Conservation (phyloP, 139 green algal species). For the Coelastrella sp. region DNA sequence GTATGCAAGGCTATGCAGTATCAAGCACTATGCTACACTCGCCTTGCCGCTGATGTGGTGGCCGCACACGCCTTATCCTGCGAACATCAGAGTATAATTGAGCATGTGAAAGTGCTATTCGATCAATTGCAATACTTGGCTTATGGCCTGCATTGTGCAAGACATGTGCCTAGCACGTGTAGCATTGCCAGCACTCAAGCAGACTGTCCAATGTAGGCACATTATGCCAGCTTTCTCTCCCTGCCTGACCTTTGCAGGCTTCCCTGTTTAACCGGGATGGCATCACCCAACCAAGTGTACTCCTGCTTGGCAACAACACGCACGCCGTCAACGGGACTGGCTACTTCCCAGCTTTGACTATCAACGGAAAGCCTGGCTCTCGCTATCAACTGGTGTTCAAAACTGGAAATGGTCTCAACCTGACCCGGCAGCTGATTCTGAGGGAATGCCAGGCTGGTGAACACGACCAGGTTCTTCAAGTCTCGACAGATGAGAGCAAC, state of each 20-base stretch:
- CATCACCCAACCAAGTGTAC: not conserved
- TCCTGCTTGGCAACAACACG: conserved; percentile 9
- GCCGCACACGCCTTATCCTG: no score
- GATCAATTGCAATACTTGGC: no score
- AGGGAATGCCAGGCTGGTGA: conserved; percentile 11
- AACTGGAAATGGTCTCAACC: not conserved
- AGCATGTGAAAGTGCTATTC: no score
- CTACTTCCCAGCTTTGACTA: not conserved
- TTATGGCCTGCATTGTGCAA: no score
- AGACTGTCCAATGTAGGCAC: not conserved
- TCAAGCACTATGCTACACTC: no score
- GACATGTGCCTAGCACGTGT: no score
- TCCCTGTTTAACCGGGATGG: not conserved
- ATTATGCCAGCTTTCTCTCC: no score
- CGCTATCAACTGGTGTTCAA: conserved; percentile 8
- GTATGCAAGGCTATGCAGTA: no score
- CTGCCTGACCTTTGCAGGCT: conserved; percentile 2
- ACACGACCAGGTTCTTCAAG: not conserved
- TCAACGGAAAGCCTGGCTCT: not conserved
- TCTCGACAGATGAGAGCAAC: not conserved
- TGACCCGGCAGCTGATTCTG: not conserved
- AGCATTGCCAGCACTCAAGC: no score
- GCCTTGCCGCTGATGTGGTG: no score
- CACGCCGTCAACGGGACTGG: not conserved
- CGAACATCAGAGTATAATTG: no score